Base-by-base conservation (phyloP, 2,329 filamentous ascomycete species). In the Fusarium falciforme region DNA sequence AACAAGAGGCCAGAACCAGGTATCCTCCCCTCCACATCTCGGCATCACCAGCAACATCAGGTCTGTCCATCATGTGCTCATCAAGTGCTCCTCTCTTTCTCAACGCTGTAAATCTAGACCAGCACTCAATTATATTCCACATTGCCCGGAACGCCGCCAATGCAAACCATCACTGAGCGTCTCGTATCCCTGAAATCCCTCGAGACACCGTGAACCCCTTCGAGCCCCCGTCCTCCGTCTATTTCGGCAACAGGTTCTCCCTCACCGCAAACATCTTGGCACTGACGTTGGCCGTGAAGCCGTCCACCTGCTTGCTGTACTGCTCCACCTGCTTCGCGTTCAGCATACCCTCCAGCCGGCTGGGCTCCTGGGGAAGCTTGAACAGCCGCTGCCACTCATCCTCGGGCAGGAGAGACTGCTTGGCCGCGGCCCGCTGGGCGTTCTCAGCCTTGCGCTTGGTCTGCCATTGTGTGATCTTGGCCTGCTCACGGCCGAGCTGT, bases 211-310 rank as follows among this genome's bases (percentile, higher is more conserved):
- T 73, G 61, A 76, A 72, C 70, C 59, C 71, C 61, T 31, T 71
- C 67, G 72, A 64, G 60, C 60, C 66, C 40, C 35, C 25, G 22
- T 59, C 57, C 36, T 57, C 58, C 59, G 14, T 74, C 77, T 83
- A 84, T 85, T 91, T 89, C 54, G 90, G 89, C 79, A 91, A 81
- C 76, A 92, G 82, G 83, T 90, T 92, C 76, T 90, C 90, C 82
- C 95, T 92, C 71, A 98, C 94, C 42, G 95, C 95, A 84, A 99
- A 99, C 96, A 99, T 98, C 91, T 99, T 99, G 76, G 94, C 92
- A 73, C 91, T 97, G 77, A 97, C 93, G 75, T 92, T 93, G 65
- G 96, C 95, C 57, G 96, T 96, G 84, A 98, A 98, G 42, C 94
- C 94, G 84, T 99, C 96, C 67, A 98, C 93, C 87, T 98, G 96